These are phyloP conservation scores for Carallia brachiata DNA, from an alignment of 345 rosid species.

Conservation along the genomic window DNA sequence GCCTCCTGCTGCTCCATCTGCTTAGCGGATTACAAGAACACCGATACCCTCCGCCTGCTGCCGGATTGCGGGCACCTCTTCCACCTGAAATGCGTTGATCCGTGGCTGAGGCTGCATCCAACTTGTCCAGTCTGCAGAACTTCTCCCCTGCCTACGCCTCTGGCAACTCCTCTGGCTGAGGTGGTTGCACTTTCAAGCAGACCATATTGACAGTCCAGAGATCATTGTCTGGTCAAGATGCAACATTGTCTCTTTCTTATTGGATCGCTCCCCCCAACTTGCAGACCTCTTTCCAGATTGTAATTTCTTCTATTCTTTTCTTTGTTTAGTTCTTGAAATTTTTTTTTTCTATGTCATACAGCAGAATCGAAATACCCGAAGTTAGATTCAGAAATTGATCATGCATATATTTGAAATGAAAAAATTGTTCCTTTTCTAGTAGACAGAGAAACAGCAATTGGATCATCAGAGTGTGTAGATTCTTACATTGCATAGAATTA, in stretches of 20 bases:
- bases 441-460: no score
- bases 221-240: not conserved
- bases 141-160: conserved; percentile 84
- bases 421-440: no score
- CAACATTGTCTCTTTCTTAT: no score
- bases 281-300: not conserved
- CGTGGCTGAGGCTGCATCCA: conserved; percentile 72
- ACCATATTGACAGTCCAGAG: conserved; percentile 29
- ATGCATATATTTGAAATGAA: not conserved
- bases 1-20: conserved; percentile 74
- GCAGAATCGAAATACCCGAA: not conserved
- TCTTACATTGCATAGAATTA: no score
- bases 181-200: conserved; percentile 64
- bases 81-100: conserved; percentile 79
- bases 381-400: not conserved
- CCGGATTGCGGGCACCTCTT: conserved; percentile 83
- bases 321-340: not conserved
- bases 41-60: conserved; percentile 51
- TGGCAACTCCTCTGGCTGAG: conserved; percentile 74
- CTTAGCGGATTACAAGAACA: conserved; percentile 66
- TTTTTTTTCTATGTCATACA: not conserved
- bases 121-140: conserved; percentile 79
- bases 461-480: no score
- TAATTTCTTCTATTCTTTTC: conserved; percentile 6
- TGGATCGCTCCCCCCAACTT: no score